Evolutionary conservation across 805 yeast species (phyloP), one percentile per base, ranked within the genome.

Genomic region (Cyberlindnera euphorbiiphila): DNA sequence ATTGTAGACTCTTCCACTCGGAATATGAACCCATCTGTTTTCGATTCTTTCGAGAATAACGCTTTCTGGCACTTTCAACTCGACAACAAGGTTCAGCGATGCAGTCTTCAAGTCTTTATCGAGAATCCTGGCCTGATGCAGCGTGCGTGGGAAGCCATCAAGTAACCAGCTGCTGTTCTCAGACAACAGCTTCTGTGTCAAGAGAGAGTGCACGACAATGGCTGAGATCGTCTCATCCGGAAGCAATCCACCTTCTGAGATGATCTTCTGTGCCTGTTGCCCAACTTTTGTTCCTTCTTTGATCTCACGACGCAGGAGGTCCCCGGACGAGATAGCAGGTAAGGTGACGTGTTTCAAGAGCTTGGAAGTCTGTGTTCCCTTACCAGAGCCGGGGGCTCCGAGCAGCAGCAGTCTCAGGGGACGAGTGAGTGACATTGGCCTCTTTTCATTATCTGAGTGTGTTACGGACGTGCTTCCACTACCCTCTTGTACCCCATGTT

Each of bases 381-480:
- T 89, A 1, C 98, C 98, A 1, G 96, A 73, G 0, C 98, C 98
- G 1, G 98, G 98, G 0, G 97, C 95, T 4, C 97, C 97, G 18
- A 91, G 64, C 8, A 89, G 66, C 19, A 89, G 68, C 25, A 87
- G 60, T 50, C 96, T 66, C 13, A 83, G 56, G 1, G 89, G 80
- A 10, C 44, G 37, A 25, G 23, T 20, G 18, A 40, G 37, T 1
- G 32, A 19, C 42, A 30, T 39, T 9, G 28, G 11, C 13, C 26
- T 6, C 11, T n/a, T 8, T 14, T 6, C 6, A 24, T 7, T 6
- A 6, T n/a, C 6, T 24, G 26, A 14, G n/a, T 7, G 26, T 6
- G 11, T 7, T n/a, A 8, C n/a, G 26, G 26, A n/a, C n/a, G n/a
- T n/a, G n/a, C n/a, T n/a, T n/a, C n/a, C n/a, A n/a, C n/a, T n/a